Evolutionary conservation across 78 protist species (phyloP), one percentile per base, ranked within the genome.

Genomic region (Pigoraptor vietnamica): DNA sequence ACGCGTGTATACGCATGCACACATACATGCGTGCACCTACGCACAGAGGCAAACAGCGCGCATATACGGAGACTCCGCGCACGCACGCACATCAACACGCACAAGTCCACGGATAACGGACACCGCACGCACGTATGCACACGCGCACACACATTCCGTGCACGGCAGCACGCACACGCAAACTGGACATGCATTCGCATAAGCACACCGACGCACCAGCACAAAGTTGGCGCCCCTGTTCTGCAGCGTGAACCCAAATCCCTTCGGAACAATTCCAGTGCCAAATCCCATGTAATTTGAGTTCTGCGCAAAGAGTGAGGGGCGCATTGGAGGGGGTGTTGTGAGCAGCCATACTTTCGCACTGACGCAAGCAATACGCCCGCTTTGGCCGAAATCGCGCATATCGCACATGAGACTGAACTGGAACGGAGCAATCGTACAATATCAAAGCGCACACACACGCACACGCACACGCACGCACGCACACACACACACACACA

Each of bases 241-340:
- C 33, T 97, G 97, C 39, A 97, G 96, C 24, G 98, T 90, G 90
- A 97, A 97, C 82, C 99, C 98, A 91, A 95, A 95, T 36, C 95
- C 97, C 0, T 37, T 37, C 1, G 98, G 97, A n/a, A 95, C 95
- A 81, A 95, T 48, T 29, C 97, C 94, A 34, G 96, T 40, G 48
- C 97, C 97, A 39, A 96, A 96, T 23, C 96, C 94, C 83, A 10
- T 23, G 90, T 93, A 95, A 56, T 91, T 95, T 48, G 91, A 84
- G 84, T 95, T 89, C 84, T 90, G 89, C 38, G 90, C 37, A 25
- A 79, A 2, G 84, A n/a, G n/a, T n/a, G n/a, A n/a, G n/a, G n/a
- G n/a, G n/a, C n/a, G n/a, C n/a, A n/a, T n/a, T n/a, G n/a, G n/a
- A n/a, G n/a, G n/a, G n/a, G n/a, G n/a, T n/a, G n/a, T n/a, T n/a